Base-by-base conservation (phyloP, 75 land plant species). In the Ceratopteris richardii region DNA sequence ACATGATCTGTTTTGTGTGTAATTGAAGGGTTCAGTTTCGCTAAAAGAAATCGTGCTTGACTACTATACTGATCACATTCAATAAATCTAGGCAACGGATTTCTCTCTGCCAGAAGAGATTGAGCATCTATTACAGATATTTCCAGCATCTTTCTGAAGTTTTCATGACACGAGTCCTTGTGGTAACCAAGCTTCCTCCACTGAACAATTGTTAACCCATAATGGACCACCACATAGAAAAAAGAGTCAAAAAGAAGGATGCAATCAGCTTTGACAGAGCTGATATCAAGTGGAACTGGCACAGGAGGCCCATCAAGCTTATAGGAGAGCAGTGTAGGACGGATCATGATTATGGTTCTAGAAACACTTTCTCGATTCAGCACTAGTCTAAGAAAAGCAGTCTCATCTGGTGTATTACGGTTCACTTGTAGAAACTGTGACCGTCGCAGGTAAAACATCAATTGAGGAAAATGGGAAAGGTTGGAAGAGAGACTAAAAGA, bases 391-490 rank as follows among this genome's bases (percentile, higher is more conserved):
- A 77, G 90, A 60, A 79, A 95, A 3, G 99, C 92, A n/a, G 97
- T 87, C 56, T 95, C 99, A 67, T 95, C 99, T 1, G 99, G 99
- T 24, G 64, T 76, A 71, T 78, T 81, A 66, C 87, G 90, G 59
- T 87, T 87, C 20, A 90, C 79, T 61, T 95, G 97, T 26, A 90
- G 73, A 60, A 95, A 95, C 70, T 90, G 99, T n/a, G 99, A 95
- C 41, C 99, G 79, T 30, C 99, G 76, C 27, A 95, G 66, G 61
- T 95, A 79, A 53, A 81, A 95, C 92, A 95, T 90, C 67, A 95
- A 90, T 58, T 90, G 97, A 14, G 99, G 99, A 46, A 75, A 95
- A 42, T 90, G 81, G 4, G 99, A 95, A 64, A 95, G 84, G 51
- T 76, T 82, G 27, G 92, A 75, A 0, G 99, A 68, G 7, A 95